These are phyloP conservation scores for Inonotus hispidus DNA, from an alignment of 1,284 basidiomycete species.

Conservation along the genomic window DNA sequence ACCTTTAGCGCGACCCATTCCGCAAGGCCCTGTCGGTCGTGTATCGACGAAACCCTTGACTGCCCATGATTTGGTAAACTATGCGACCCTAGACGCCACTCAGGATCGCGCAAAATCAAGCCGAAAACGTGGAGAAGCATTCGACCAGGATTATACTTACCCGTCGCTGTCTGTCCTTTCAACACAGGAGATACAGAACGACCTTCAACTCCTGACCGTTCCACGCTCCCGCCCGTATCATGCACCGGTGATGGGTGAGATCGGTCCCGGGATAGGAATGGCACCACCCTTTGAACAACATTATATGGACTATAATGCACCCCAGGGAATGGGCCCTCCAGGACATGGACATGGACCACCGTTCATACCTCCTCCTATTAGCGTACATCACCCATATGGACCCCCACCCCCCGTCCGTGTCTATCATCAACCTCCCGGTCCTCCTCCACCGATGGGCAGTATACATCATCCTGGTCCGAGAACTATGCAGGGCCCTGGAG, in stretches of 20 bases:
- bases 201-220: conserved; percentile 13
- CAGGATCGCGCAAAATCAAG: conserved; percentile 12
- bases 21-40: conserved; percentile 29
- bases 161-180: conserved; percentile 17
- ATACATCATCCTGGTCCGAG: conserved; percentile 14
- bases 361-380: conserved; percentile 1
- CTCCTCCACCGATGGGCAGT: conserved; percentile 14
- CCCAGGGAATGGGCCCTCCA: conserved; percentile 9
- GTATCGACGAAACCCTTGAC: conserved; percentile 25
- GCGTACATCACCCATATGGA: conserved; percentile 3
- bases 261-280: conserved; percentile 13
- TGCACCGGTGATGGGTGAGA: conserved; percentile 7
- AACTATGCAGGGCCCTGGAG: conserved; percentile 13
- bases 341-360: conserved; percentile 11
- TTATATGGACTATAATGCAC: conserved; percentile 13
- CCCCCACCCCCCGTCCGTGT: conserved; percentile 14
- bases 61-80: conserved; percentile 33
- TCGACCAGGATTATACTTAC: conserved; percentile 11
- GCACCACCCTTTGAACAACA: conserved; percentile 13
- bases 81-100: conserved; percentile 25
- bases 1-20: conserved; percentile 31
- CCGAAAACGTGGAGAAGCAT: conserved; percentile 15
- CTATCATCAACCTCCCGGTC: conserved; percentile 13
- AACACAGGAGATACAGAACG: conserved; percentile 18
- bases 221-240: conserved; percentile 7